phyloP scores from a whole-genome alignment of 305 asterid species.

The Rubia peregrina region DNA sequence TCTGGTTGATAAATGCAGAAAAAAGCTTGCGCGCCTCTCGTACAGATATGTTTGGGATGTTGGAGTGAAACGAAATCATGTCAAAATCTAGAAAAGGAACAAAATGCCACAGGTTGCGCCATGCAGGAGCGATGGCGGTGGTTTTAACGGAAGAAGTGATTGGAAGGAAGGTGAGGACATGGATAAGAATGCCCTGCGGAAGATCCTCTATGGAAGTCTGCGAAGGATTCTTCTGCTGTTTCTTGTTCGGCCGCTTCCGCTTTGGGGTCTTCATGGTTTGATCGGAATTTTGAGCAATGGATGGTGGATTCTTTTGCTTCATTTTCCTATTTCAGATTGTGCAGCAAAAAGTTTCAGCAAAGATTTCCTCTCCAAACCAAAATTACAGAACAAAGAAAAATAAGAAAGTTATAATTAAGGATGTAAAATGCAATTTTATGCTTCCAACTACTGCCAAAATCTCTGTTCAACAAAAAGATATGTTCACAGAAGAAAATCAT shows the following conservation, averaged over 20 bases:
- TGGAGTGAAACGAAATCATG: not conserved
- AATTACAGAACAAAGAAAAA: no score
- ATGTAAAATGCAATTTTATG: no score
- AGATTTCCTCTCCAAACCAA: not conserved
- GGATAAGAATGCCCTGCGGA: not conserved
- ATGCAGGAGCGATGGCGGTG: not conserved
- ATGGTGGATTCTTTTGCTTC: no score
- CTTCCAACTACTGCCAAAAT: not conserved
- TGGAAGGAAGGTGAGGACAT: constrained; percentile 9
- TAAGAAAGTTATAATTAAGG: no score
- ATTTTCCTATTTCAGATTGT: not conserved
- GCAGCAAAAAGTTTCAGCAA: not conserved
- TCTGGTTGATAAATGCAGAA: not conserved
- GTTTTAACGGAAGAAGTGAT: not conserved
- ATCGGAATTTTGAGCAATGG: not conserved
- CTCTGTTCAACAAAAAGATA: no score
- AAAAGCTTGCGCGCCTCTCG: not conserved
- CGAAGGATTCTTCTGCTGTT: not conserved
- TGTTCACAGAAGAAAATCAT: not conserved
- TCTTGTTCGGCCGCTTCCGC: not conserved
- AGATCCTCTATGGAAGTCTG: constrained; percentile 1
- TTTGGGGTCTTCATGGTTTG: not conserved
- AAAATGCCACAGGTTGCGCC: constrained; percentile 5
- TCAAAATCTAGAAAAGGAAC: constrained; percentile 1
- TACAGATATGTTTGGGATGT: not conserved